A percentile compares a stretch with the other conserved stretches of the same genome.
Conservation (phyloP, 192 early-diverging fungal genomes). For the Backusella macrospora region DNA sequence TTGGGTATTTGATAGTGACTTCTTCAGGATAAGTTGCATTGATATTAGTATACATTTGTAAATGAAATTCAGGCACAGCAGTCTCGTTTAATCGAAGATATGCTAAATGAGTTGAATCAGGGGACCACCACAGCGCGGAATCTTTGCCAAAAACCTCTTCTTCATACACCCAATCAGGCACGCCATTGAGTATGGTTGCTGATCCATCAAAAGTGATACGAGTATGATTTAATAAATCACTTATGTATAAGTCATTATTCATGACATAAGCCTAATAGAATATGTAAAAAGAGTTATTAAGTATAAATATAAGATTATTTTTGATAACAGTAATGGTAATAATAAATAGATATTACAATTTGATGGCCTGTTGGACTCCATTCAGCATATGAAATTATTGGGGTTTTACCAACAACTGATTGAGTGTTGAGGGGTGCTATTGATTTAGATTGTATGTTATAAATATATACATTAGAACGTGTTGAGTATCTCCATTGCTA, state of each 20-base stretch:
- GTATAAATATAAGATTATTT: not conserved
- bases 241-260: constrained; percentile 87
- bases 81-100: constrained; percentile 89
- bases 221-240: constrained; percentile 66
- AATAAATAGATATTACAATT: not conserved
- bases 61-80: constrained; percentile 74
- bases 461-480: constrained; percentile 80
- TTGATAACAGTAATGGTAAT: not conserved
- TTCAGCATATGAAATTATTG: constrained; percentile 62
- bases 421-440: constrained; percentile 61
- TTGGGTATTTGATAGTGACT: constrained; percentile 86
- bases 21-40: constrained; percentile 68
- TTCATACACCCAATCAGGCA: constrained; percentile 99
- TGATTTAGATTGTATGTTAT: constrained; percentile 60
- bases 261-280: constrained; percentile 71
- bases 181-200: constrained; percentile 82
- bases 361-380: constrained; percentile 83
- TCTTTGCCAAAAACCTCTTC: constrained; percentile 80
- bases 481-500: constrained; percentile 86
- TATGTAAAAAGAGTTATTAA: constrained; percentile 2
- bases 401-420: constrained; percentile 42
- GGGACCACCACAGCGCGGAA: constrained; percentile 87
- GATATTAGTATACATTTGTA: constrained; percentile 68
- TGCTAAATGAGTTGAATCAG: constrained; percentile 73
- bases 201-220: constrained; percentile 88